Conservation (phyloP, 1,139 yeast genomes). For the Yamadazyma pseudoaaseri region DNA sequence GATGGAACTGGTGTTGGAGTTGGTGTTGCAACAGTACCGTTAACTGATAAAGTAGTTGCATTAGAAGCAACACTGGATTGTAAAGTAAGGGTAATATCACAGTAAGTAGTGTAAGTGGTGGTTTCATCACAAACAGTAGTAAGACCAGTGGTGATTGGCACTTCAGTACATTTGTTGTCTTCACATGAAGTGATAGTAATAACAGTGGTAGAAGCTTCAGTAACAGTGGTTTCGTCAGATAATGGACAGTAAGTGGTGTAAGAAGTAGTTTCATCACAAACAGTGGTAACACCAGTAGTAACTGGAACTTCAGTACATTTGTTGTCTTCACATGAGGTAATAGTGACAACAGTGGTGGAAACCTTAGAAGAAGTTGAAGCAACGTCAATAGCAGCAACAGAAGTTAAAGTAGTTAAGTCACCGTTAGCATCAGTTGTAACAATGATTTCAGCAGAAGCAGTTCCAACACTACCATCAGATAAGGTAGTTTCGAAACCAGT, state of each 20-base stretch:
- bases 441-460: conserved; percentile 12
- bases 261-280: conserved; percentile 24
- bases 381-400: conserved; percentile 12
- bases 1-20: conserved; percentile 9
- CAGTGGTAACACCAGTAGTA: conserved; percentile 20
- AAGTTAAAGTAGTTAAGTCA: conserved; percentile 9
- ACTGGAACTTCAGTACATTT: conserved; percentile 29
- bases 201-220: conserved; percentile 21
- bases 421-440: conserved; percentile 13
- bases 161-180: conserved; percentile 28
- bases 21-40: conserved; percentile 9
- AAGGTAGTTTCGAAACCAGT: conserved; percentile 8
- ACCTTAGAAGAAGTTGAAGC: conserved; percentile 19
- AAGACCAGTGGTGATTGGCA: conserved; percentile 37
- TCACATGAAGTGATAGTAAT: conserved; percentile 52
- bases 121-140: conserved; percentile 28
- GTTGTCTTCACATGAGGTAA: conserved; percentile 47
- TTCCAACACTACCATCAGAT: conserved; percentile 8
- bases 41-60: conserved; percentile 12
- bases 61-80: conserved; percentile 38
- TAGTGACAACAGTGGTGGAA: conserved; percentile 30
- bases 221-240: conserved; percentile 12
- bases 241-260: conserved; percentile 38
- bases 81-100: conserved; percentile 31
- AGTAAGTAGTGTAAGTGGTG: conserved; percentile 46